phyloP scores from a whole-genome alignment of 1,284 basidiomycete species.

The Cutaneotrichosporon cutaneum region DNA sequence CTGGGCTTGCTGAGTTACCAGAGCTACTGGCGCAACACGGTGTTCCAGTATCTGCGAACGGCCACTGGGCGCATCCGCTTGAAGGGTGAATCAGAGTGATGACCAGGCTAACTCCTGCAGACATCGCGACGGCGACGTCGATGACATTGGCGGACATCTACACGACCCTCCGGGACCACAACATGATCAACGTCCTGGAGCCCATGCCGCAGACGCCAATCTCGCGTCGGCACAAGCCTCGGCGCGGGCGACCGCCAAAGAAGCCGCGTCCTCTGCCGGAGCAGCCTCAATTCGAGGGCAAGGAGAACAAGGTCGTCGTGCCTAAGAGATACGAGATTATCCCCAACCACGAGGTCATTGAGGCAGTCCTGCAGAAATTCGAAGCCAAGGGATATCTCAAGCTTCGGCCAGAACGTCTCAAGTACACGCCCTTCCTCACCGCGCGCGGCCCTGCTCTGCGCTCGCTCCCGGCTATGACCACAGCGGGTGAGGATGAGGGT shows the following conservation, averaged over 20 bases:
- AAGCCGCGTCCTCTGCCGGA: background rate
- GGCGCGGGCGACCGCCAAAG: constrained; percentile 23
- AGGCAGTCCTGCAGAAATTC: constrained; percentile 67
- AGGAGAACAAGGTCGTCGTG: constrained; percentile 54
- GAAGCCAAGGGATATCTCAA: constrained; percentile 76
- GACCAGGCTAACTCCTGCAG: constrained; percentile 54
- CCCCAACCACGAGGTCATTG: constrained; percentile 74
- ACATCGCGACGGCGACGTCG: constrained; percentile 80
- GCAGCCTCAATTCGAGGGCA: constrained; percentile 17
- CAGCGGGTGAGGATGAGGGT: background rate
- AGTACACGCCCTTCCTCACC: constrained; percentile 91
- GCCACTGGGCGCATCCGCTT: constrained; percentile 63
- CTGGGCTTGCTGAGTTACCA: constrained; percentile 88
- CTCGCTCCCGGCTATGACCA: background rate
- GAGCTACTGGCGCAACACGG: constrained; percentile 91
- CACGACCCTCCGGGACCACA: constrained; percentile 70
- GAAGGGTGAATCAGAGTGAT: constrained; percentile 62
- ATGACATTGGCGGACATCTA: constrained; percentile 90
- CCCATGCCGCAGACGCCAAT: constrained; percentile 7
- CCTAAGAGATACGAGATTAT: constrained; percentile 73
- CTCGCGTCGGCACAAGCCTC: constrained; percentile 5
- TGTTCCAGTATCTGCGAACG: constrained; percentile 73
- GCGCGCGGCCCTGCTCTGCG: constrained; percentile 26
- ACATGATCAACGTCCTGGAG: constrained; percentile 63
- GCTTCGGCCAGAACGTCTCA: constrained; percentile 80